Evolutionary conservation across 768 basidiomycete species (phyloP), one percentile per base, ranked within the genome.

Genomic region (Psilocybe tampanensis): DNA sequence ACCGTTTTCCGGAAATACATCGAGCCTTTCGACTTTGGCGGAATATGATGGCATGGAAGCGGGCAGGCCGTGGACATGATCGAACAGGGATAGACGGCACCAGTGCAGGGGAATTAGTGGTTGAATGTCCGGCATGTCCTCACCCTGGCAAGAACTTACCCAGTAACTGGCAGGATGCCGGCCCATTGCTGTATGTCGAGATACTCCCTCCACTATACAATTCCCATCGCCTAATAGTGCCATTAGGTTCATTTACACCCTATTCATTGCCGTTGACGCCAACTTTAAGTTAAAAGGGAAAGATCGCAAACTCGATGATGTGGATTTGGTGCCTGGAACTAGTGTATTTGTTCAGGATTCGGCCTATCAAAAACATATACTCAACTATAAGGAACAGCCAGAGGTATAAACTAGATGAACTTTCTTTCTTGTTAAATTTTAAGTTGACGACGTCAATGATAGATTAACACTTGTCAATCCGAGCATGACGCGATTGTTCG

Each of bases 251-350:
- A 42, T 66, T 3, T 64, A 66, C 36, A 61, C 33, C 0, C 32
- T 63, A 1, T 62, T 58, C 22, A 17, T 64, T 17, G 58, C 60
- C 21, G 42, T 66, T 15, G 63, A 66, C 36, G 62, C 60, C 0
- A 71, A 71, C 59, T 70, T 70, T 52, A 67, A 67, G 21, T 33
- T 64, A 21, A 66, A 63, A 29, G 43, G 53, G 8, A 67, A 68
- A 42, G 60, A 60, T 2, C 49, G 55, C 0, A 36, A 52, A 12
- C 24, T 62, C 8, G n/a, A 58, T 3, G 63, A 68, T 45, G 43
- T 64, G 0, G 53, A 64, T 8, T 41, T 70, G 1, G 59, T 53
- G 13, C 56, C 59, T 0, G 66, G 63, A 3, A 17, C 51, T 34
- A 60, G 64, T 21, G n/a, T 60, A 18, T 59, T 47, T 43, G 55